Evolutionary conservation across 2,329 filamentous ascomycete species (phyloP).

Genomic region (Exophiala alcalophila): DNA sequence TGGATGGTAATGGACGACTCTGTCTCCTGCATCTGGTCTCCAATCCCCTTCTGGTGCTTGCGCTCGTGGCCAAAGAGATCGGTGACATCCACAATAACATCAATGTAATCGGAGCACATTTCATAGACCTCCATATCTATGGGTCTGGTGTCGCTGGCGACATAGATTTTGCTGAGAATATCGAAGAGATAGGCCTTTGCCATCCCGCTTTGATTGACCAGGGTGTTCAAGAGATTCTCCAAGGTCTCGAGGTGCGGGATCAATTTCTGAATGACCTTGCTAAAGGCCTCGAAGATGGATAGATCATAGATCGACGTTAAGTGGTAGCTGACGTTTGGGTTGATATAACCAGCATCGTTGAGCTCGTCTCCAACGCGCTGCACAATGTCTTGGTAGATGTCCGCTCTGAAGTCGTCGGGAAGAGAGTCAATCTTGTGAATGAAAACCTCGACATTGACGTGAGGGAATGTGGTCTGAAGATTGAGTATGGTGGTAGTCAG

Average conservation of each 20-base stretch:
- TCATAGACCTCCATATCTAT: conserved; percentile 96
- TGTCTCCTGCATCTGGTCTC: conserved; percentile 52
- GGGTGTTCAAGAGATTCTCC: conserved; percentile 88
- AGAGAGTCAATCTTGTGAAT: conserved; percentile 99
- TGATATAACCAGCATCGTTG: conserved; percentile 87
- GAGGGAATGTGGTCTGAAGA: conserved; percentile 81
- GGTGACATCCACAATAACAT: conserved; percentile 94
- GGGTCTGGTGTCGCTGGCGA: conserved; percentile 89
- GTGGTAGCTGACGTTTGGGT: conserved; percentile 90
- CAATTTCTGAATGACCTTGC: conserved; percentile 96
- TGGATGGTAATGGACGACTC: conserved; percentile 63
- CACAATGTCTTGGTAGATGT: conserved; percentile 94
- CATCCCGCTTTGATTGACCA: conserved; percentile 90
- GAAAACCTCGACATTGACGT: conserved; percentile 96
- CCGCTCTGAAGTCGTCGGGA: conserved; percentile 91
- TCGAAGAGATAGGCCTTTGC: conserved; percentile 99
- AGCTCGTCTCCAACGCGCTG: conserved; percentile 96
- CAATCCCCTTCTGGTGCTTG: conserved; percentile 36
- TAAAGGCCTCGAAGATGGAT: conserved; percentile 96
- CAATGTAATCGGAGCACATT: conserved; percentile 97
- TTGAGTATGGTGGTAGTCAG: conserved; percentile 87
- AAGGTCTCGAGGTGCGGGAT: conserved; percentile 90
- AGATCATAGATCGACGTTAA: conserved; percentile 98
- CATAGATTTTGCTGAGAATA: conserved; percentile 96
- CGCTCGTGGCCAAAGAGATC: conserved; percentile 77